These are phyloP conservation scores for Canavalia ensiformis DNA, from an alignment of 306 rosid genomes.

Conservation along the genomic window DNA sequence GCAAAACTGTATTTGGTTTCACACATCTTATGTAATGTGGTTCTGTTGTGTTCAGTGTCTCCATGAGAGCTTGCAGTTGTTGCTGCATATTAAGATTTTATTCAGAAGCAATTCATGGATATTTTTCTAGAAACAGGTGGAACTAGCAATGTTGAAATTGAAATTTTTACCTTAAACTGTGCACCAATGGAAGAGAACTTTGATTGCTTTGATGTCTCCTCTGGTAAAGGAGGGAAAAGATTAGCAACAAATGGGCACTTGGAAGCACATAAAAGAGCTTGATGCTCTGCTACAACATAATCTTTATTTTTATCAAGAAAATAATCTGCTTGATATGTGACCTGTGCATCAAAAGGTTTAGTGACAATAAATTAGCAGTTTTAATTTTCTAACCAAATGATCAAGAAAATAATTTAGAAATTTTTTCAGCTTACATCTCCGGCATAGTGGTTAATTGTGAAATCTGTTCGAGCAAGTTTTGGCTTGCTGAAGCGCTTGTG, in stretches of 20 bases:
- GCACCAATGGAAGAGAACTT: constrained; percentile 86
- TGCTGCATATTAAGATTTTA: constrained; percentile 60
- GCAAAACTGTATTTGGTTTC: constrained; percentile 86
- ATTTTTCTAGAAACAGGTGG: constrained; percentile 28
- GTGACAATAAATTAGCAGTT: constrained; percentile 33
- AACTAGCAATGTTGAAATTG: constrained; percentile 14
- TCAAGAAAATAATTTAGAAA: not conserved
- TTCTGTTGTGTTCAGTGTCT: constrained; percentile 81
- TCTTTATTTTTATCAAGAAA: constrained; percentile 92
- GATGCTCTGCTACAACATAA: constrained; percentile 92
- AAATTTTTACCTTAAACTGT: constrained; percentile 74
- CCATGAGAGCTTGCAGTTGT: constrained; percentile 93
- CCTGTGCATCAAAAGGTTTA: constrained; percentile 57
- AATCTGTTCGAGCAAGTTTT: constrained; percentile 83
- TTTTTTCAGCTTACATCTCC: constrained; percentile 75
- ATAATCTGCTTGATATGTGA: constrained; percentile 81
- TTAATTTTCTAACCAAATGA: constrained; percentile 11
- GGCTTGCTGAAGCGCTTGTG: constrained; percentile 92
- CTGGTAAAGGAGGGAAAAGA: constrained; percentile 84
- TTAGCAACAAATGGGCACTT: constrained; percentile 76
- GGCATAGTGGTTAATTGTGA: constrained; percentile 86
- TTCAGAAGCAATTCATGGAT: constrained; percentile 50
- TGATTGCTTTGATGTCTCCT: constrained; percentile 86
- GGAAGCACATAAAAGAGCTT: constrained; percentile 78
- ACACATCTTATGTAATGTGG: constrained; percentile 97